phyloP scores from a whole-genome alignment of 2,329 filamentous ascomycete species.

The Monosporascus sp. region DNA sequence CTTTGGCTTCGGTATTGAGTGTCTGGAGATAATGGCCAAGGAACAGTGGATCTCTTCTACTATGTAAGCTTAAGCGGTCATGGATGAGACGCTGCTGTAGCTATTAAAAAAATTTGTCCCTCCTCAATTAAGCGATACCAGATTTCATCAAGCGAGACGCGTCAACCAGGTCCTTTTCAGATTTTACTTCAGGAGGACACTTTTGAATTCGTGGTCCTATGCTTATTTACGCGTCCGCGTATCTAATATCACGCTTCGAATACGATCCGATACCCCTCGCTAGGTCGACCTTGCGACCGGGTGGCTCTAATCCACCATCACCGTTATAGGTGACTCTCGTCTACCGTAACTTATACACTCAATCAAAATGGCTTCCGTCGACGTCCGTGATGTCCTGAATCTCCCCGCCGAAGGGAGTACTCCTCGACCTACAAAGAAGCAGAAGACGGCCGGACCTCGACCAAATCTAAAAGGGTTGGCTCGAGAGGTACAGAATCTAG shows the following conservation, averaged over 20 bases:
- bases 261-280: not conserved
- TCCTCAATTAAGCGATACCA: not conserved
- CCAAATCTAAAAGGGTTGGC: conserved; percentile 59
- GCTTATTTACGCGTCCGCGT: conserved; percentile 4
- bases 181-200: not conserved
- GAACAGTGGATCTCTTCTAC: no score
- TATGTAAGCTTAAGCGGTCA: not conserved
- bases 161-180: not conserved
- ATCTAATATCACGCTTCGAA: conserved; percentile 2
- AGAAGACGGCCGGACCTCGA: conserved; percentile 58
- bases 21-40: not conserved
- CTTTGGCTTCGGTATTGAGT: not conserved
- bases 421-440: conserved; percentile 65
- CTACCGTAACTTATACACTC: conserved; percentile 2
- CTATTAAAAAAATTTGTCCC: not conserved
- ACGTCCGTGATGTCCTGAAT: conserved; percentile 85
- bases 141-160: conserved; percentile 4
- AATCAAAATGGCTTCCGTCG: conserved; percentile 62
- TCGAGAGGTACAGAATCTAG: conserved; percentile 59
- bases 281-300: not conserved
- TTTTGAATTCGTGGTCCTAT: not conserved
- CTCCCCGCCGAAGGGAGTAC: conserved; percentile 57
- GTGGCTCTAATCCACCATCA: no score
- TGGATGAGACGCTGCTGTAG: not conserved
- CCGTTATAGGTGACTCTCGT: not conserved